Evolutionary conservation across 345 rosid genomes (phyloP).

Genomic region (Citrus mangshanensis): DNA sequence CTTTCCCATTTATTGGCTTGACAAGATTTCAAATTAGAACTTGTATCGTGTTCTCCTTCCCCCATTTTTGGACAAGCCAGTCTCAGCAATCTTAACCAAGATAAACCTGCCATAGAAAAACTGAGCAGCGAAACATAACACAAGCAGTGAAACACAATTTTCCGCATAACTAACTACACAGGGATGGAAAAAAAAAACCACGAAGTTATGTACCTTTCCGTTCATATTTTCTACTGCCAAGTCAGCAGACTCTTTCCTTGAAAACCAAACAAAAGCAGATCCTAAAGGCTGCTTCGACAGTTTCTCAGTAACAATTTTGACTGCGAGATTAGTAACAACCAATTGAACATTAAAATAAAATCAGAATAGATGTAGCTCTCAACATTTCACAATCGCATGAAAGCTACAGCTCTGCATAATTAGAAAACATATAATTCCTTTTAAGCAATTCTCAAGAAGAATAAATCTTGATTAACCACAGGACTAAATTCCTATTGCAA

Average conservation of each 20-base stretch:
- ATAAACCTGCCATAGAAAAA: constrained; percentile 60
- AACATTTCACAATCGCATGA: neutral
- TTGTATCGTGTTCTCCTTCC: constrained; percentile 16
- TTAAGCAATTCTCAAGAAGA: constrained; percentile 1
- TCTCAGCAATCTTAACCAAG: constrained; percentile 44
- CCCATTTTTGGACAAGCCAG: constrained; percentile 28
- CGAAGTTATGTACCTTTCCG: constrained; percentile 43
- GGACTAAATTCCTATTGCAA: neutral
- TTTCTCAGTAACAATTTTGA: constrained; percentile 38
- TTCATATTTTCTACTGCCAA: constrained; percentile 50
- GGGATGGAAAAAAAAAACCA: neutral
- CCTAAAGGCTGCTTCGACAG: constrained; percentile 42
- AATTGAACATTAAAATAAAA: neutral
- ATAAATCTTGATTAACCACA: neutral
- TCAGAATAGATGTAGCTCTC: neutral
- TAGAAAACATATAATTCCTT: neutral
- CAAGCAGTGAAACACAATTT: constrained; percentile 6
- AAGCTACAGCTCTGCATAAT: neutral
- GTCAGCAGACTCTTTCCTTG: constrained; percentile 36
- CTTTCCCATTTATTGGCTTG: neutral
- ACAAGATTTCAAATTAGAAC: constrained; percentile 16
- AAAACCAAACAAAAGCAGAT: constrained; percentile 56
- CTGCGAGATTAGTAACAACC: constrained; percentile 23
- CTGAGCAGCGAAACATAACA: constrained; percentile 14
- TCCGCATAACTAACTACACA: neutral